Percentiles rank a stretch among this genome's conserved stretches.
Conservation (phyloP, 2,329 filamentous ascomycete species). For the Aspergillus clavatus region DNA sequence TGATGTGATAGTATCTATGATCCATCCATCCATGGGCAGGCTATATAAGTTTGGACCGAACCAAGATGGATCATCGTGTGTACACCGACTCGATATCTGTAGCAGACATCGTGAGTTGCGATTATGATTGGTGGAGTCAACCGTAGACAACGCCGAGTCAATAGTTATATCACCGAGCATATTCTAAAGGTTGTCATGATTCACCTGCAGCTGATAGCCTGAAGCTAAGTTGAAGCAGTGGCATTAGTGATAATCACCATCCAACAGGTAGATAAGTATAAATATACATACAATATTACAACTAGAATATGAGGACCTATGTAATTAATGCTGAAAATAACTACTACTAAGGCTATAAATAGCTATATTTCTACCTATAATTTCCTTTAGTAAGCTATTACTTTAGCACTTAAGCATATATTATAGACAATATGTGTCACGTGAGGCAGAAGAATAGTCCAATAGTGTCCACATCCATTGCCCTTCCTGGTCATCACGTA, state of each 20-base stretch:
- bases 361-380: slow-evolving; percentile 1
- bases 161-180: not conserved
- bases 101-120: too few species aligned
- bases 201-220: not conserved
- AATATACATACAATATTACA: not conserved
- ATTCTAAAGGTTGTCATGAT: not conserved
- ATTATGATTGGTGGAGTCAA: not conserved
- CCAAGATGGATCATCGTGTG: not conserved
- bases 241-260: not conserved
- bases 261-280: not conserved
- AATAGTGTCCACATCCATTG: too few species aligned
- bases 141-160: not conserved
- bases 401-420: not conserved
- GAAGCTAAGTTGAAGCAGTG: not conserved
- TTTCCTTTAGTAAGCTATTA: not conserved
- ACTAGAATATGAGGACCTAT: slow-evolving; percentile 4
- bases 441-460: too few species aligned
- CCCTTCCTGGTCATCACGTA: too few species aligned
- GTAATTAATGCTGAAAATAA: slow-evolving; percentile 2
- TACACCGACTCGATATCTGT: too few species aligned
- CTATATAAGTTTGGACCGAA: not conserved
- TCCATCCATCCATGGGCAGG: too few species aligned
- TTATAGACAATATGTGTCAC: too few species aligned
- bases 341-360: slow-evolving; percentile 1
- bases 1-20: not conserved